Percentiles rank a stretch among this genome's conserved stretches.
These are phyloP conservation scores for Leccinum pachyderme DNA, from an alignment of 1,284 basidiomycete species.

Conservation along the genomic window DNA sequence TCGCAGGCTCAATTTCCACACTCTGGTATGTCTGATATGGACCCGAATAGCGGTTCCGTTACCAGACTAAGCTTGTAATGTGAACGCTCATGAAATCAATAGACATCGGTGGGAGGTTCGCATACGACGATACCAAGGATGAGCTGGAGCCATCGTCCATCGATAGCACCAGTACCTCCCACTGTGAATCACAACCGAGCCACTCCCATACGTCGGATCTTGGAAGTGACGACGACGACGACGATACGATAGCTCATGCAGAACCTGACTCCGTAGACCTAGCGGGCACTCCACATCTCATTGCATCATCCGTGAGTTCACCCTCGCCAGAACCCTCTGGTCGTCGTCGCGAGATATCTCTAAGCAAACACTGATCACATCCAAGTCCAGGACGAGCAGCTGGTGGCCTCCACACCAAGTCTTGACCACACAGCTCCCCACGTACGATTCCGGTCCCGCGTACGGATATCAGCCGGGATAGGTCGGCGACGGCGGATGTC, in stretches of 20 bases:
- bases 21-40: constrained; percentile 13
- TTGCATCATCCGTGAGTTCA: constrained; percentile 17
- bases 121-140: constrained; percentile 14
- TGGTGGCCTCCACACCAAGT: not conserved
- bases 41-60: not conserved
- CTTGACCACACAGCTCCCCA: constrained; percentile 31
- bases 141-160: not conserved
- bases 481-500: constrained; percentile 31
- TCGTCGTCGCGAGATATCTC: not conserved
- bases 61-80: not conserved
- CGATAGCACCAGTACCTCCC: not conserved
- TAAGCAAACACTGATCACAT: constrained; percentile 14
- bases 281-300: not conserved
- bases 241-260: constrained; percentile 3
- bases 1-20: constrained; percentile 8
- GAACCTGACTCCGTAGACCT: not conserved
- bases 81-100: constrained; percentile 7
- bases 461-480: constrained; percentile 52
- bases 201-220: not conserved
- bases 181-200: constrained; percentile 4
- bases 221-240: constrained; percentile 15
- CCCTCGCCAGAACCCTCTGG: not conserved
- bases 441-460: constrained; percentile 55
- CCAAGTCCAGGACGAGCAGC: constrained; percentile 13
- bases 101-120: constrained; percentile 8